Evolutionary conservation across 2,329 filamentous ascomycete species (phyloP).

Genomic region (Ophiostoma tasmaniense): DNA sequence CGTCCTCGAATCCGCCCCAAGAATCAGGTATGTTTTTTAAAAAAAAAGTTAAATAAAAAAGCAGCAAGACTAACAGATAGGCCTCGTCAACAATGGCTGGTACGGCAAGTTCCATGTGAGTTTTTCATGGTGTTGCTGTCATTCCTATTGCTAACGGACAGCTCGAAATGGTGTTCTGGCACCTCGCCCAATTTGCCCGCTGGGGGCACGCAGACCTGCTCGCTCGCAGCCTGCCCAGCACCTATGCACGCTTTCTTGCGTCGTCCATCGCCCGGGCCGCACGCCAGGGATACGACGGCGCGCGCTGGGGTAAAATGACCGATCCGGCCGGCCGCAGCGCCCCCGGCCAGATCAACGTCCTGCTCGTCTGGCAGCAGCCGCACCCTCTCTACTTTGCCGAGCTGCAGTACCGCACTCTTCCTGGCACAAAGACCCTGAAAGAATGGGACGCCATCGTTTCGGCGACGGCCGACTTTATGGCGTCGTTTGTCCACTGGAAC

Average conservation of each 20-base stretch:
- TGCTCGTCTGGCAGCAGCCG: slow-evolving; percentile 56
- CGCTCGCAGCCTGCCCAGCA: background rate
- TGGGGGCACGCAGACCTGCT: slow-evolving; percentile 37
- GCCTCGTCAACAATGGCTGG: slow-evolving; percentile 47
- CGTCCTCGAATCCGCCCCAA: background rate
- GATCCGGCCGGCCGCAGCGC: slow-evolving; percentile 35
- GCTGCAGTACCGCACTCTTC: slow-evolving; percentile 40
- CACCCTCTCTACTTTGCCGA: slow-evolving; percentile 54
- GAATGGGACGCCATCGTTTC: background rate
- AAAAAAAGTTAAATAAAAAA: too few species aligned
- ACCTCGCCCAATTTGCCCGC: slow-evolving; percentile 41
- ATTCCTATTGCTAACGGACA: slow-evolving; percentile 15
- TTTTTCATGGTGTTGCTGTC: slow-evolving; percentile 19
- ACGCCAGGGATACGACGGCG: background rate
- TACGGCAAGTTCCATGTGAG: slow-evolving; percentile 31
- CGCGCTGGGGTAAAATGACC: background rate
- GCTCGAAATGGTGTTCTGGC: slow-evolving; percentile 48
- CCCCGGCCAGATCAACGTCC: slow-evolving; percentile 52
- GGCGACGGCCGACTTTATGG: background rate
- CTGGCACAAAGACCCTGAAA: background rate
- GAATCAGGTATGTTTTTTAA: background rate
- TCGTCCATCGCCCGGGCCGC: background rate
- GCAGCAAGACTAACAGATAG: slow-evolving; percentile 22
- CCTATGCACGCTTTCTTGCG: background rate
- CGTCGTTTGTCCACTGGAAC: background rate